Conservation (phyloP, 768 basidiomycete genomes). For the Lactarius psammicola region DNA sequence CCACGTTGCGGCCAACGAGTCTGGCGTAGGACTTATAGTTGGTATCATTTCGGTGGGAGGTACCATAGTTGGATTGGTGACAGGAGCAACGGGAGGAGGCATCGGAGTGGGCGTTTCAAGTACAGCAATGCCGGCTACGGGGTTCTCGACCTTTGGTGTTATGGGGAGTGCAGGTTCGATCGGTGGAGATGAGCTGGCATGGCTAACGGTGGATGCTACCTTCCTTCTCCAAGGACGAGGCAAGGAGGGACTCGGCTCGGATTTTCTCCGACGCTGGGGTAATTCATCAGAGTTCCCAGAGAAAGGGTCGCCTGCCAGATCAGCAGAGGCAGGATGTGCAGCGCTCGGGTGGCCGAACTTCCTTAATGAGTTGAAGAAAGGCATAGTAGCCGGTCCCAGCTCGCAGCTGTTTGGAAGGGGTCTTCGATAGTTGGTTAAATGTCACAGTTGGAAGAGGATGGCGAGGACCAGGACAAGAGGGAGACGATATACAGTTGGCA, state of each 20-base stretch:
- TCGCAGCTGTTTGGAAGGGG: neutral
- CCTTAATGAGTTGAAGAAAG: constrained; percentile 2
- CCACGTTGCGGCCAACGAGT: constrained; percentile 4
- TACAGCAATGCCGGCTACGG: neutral
- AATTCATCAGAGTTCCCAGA: neutral
- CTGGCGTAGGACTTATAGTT: neutral
- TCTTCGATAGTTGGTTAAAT: neutral
- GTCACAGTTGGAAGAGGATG: neutral
- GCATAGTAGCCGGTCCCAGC: neutral
- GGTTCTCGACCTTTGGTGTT: neutral
- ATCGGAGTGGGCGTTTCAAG: constrained; percentile 3
- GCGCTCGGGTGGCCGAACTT: constrained; percentile 2
- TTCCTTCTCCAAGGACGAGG: constrained; percentile 7
- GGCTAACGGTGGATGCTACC: neutral
- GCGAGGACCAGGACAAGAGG: neutral
- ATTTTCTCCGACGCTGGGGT: neutral
- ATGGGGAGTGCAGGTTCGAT: neutral
- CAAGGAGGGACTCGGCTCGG: neutral
- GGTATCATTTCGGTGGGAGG: neutral
- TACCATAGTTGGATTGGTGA: neutral
- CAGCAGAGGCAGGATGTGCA: neutral
- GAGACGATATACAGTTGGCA: neutral
- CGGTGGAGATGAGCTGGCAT: neutral
- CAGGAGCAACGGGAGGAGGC: neutral
- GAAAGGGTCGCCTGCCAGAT: neutral